phyloP scores from a whole-genome alignment of 306 rosid species.

The Urtica urens region DNA sequence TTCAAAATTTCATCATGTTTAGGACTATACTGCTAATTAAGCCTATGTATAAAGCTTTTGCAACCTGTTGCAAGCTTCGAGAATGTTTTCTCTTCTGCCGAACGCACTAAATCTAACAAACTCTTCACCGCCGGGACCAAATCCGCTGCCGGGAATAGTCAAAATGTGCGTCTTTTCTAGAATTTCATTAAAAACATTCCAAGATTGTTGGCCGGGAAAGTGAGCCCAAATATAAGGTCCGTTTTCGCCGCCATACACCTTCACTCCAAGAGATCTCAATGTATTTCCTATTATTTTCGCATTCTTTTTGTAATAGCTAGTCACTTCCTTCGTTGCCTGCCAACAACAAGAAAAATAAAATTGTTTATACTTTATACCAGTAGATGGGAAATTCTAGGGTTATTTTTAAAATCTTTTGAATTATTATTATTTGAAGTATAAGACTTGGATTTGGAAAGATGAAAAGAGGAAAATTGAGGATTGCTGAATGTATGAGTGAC shows the following conservation, averaged over 20 bases:
- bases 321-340: slow-evolving; percentile 32
- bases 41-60: slow-evolving; percentile 5
- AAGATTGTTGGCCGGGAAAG: slow-evolving; percentile 47
- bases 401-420: not conserved
- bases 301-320: slow-evolving; percentile 41
- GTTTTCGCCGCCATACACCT: slow-evolving; percentile 49
- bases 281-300: slow-evolving; percentile 40
- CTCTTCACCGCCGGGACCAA: slow-evolving; percentile 66
- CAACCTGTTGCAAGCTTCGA: slow-evolving; percentile 50
- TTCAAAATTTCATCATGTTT: no score
- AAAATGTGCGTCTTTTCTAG: slow-evolving; percentile 41
- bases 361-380: no score
- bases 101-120: slow-evolving; percentile 48
- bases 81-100: slow-evolving; percentile 31
- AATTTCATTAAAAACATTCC: slow-evolving; percentile 47
- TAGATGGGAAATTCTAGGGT: not conserved
- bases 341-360: no score
- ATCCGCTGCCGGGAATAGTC: slow-evolving; percentile 59
- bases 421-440: no score
- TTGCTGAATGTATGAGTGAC: no score
- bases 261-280: slow-evolving; percentile 37
- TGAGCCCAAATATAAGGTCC: slow-evolving; percentile 64
- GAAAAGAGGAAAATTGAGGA: no score
- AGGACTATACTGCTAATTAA: no score
- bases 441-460: no score